Evolutionary conservation across 2,329 filamentous ascomycete species (phyloP), one percentile per base, ranked within the genome.

Genomic region (Sarocladium strictum): DNA sequence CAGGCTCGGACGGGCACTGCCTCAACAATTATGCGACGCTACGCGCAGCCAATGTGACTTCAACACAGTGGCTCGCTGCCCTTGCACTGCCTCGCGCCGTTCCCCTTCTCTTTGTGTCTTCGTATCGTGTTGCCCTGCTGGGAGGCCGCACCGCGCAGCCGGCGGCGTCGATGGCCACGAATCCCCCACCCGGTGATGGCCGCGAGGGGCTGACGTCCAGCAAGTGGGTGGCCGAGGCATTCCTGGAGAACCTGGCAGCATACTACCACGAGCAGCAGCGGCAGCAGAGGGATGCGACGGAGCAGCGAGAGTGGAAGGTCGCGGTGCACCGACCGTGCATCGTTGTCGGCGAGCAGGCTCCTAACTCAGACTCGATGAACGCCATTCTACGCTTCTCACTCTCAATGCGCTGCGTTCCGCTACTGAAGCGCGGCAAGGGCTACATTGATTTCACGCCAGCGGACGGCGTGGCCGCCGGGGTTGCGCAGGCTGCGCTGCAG

Each of bases 181-280:
- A 54, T 32, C 51, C 17, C 14, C 54, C 47, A 14, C 59, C 65
- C 0, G 55, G 53, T 1, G 57, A 65, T 53, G 63, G 63, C 14
- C 53, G 58, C 1, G 59, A 68, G n/a, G 69, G 69, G 9, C 69
- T 68, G 54, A 56, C 62, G 2, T 60, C 65, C 0, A 60, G 63
- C 2, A 69, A 70, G 53, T 70, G 69, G 69, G 67, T 60, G 1
- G 62, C 61, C 38, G 68, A 72, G 53, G 51, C 55, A 3, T 62
- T 63, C 38, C 59, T 71, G 1, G 64, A 68, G 55, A 64, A 63
- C 2, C 56, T 59, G 1, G 50, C 43, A 17, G 9, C 32, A 9
- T 33, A 33, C 32, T 33, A 33, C 32, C 15, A 33, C 32, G 9
- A 33, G 32, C 32, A 33, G 32, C 32, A 33, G 15, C 32, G 15